A percentile compares a stretch with the other conserved stretches of the same genome.
Evolutionary conservation across 148 eudicot genomes (phyloP).

Genomic region (Chenopodium berlandieri): DNA sequence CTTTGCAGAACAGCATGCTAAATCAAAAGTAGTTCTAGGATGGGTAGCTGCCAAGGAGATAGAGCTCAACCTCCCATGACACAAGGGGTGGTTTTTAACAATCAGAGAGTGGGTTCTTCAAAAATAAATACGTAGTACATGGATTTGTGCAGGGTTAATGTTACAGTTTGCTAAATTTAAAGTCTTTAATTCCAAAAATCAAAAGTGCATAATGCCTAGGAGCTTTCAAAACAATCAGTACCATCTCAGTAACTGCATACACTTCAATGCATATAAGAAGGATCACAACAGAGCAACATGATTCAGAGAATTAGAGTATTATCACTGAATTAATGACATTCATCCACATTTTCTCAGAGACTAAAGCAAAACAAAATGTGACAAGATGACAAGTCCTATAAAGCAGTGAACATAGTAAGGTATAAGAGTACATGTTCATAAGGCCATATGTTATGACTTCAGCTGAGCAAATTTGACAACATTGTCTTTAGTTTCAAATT

Average conservation of each 20-base stretch:
- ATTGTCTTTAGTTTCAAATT: background rate
- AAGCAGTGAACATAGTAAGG: background rate
- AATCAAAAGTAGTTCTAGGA: background rate
- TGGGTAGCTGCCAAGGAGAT: background rate
- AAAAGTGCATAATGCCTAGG: background rate
- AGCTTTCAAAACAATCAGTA: background rate
- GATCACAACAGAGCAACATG: background rate
- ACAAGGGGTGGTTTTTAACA: background rate
- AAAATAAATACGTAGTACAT: background rate
- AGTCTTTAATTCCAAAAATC: background rate
- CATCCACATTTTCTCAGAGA: background rate
- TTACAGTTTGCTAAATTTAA: background rate
- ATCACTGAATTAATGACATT: background rate
- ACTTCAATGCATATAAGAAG: background rate
- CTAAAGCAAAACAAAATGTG: background rate
- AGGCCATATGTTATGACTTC: no score
- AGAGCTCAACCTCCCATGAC: no score
- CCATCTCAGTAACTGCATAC: background rate
- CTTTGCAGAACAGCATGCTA: no score
- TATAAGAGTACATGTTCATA: background rate
- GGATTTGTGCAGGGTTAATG: background rate
- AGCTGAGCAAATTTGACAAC: background rate
- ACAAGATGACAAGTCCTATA: background rate
- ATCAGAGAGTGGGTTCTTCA: background rate
- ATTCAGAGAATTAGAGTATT: background rate